Conservation (phyloP, 306 rosid species). For the Acacia acuminata region DNA sequence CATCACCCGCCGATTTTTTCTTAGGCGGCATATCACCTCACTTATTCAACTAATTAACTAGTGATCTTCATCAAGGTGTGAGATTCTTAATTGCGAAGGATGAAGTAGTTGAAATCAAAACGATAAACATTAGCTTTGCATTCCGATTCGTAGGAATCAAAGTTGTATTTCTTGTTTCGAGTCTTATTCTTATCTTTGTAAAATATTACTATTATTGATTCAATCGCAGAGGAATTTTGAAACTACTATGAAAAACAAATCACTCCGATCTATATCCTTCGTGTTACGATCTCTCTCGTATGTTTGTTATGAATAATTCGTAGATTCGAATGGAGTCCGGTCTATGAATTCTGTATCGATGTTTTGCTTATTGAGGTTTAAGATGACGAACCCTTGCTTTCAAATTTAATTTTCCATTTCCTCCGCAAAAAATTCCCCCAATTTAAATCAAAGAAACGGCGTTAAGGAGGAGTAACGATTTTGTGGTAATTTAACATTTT, state of each 20-base stretch:
- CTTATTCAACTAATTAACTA: not conserved
- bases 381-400: no score
- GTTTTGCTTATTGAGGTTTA: no score
- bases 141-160: not conserved
- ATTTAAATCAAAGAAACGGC: no score
- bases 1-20: not conserved
- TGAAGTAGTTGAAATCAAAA: not conserved
- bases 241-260: not conserved
- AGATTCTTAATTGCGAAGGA: not conserved
- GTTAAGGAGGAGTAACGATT: no score
- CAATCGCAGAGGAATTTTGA: not conserved
- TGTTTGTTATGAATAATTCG: no score
- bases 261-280: not conserved
- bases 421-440: no score
- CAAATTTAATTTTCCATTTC: no score
- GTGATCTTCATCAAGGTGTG: not conserved
- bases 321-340: no score
- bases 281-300: not conserved
- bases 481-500: no score
- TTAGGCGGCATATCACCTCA: not conserved
- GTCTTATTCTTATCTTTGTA: not conserved
- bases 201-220: not conserved
- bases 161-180: not conserved
- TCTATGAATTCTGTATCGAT: no score
- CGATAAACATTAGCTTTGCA: not conserved